A percentile compares a stretch with the other conserved stretches of the same genome.
Conservation (phyloP, 2,329 filamentous ascomycete species). For the Bipolaris bicolor region DNA sequence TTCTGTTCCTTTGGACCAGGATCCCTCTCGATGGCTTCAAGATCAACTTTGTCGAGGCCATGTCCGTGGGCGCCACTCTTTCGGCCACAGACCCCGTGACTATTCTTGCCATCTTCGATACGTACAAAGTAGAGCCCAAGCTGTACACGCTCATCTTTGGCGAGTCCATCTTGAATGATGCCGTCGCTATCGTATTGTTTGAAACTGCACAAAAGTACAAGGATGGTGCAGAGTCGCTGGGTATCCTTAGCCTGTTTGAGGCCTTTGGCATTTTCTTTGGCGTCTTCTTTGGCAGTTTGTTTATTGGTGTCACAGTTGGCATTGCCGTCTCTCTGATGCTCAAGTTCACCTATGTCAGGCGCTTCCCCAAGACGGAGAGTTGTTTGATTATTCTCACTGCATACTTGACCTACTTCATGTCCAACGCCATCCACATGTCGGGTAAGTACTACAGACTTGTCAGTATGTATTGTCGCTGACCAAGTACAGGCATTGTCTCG, state of each 20-base stretch:
- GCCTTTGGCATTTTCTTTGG: slow-evolving; percentile 93
- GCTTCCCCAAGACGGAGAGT: slow-evolving; percentile 95
- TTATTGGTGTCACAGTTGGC: slow-evolving; percentile 87
- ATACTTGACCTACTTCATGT: slow-evolving; percentile 97
- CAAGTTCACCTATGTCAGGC: slow-evolving; percentile 91
- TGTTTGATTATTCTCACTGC: slow-evolving; percentile 92
- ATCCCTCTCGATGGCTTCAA: slow-evolving; percentile 84
- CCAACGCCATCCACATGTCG: slow-evolving; percentile 93
- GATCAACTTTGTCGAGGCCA: slow-evolving; percentile 92
- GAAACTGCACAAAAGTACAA: slow-evolving; percentile 95
- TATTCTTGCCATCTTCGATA: slow-evolving; percentile 97
- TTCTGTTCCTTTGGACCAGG: slow-evolving; percentile 87
- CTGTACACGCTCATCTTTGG: slow-evolving; percentile 99
- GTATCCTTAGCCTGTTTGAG: slow-evolving; percentile 83
- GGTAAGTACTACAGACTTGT: slow-evolving; percentile 62
- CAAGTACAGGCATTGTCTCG: slow-evolving; percentile 82
- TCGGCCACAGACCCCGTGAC: slow-evolving; percentile 98
- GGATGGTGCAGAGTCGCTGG: slow-evolving; percentile 71
- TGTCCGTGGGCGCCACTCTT: slow-evolving; percentile 93
- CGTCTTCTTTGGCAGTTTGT: slow-evolving; percentile 91
- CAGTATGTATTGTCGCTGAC: slow-evolving; percentile 14
- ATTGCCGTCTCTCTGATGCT: slow-evolving; percentile 85
- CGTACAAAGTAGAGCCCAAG: slow-evolving; percentile 98
- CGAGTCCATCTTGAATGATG: slow-evolving; percentile 97
- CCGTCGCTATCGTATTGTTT: slow-evolving; percentile 97